Percentiles rank a stretch among this genome's conserved stretches.
Evolutionary conservation across 129 eudicot genomes (phyloP).

Genomic region (Chrysanthemum seticuspe): DNA sequence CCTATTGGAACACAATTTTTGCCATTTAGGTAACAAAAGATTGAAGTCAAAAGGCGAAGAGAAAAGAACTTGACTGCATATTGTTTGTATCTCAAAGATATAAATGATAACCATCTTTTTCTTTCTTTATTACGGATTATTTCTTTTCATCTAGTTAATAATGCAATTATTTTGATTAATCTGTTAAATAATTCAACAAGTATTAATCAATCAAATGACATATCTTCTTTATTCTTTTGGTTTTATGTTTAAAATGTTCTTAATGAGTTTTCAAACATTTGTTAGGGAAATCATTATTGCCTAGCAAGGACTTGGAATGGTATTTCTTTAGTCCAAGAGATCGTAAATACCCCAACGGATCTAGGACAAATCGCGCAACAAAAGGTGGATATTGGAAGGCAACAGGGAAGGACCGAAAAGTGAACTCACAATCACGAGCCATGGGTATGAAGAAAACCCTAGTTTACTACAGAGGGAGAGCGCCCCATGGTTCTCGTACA

Average conservation of each 20-base stretch:
- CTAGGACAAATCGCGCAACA: slow-evolving; percentile 54
- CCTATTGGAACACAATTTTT: slow-evolving; percentile 26
- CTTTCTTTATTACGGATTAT: slow-evolving; percentile 21
- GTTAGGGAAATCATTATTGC: slow-evolving; percentile 44
- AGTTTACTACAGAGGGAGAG: slow-evolving; percentile 51
- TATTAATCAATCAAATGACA: neutral
- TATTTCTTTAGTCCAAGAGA: slow-evolving; percentile 58
- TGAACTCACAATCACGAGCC: slow-evolving; percentile 41
- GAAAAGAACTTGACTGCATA: slow-evolving; percentile 32
- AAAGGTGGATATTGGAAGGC: slow-evolving; percentile 61
- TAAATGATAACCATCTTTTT: slow-evolving; percentile 28
- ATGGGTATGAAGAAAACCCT: slow-evolving; percentile 60
- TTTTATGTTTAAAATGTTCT: neutral
- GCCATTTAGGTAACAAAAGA: slow-evolving; percentile 28
- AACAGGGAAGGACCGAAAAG: slow-evolving; percentile 43
- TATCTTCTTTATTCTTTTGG: neutral
- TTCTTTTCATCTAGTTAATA: slow-evolving; percentile 12
- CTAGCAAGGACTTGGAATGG: slow-evolving; percentile 60
- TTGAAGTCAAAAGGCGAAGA: slow-evolving; percentile 34
- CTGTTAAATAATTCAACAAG: neutral
- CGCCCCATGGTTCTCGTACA: slow-evolving; percentile 49
- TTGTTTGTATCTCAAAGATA: slow-evolving; percentile 29
- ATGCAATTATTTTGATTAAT: neutral
- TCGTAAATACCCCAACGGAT: slow-evolving; percentile 57
- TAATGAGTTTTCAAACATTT: neutral